These are phyloP conservation scores for Euphorbia lathyris DNA, from an alignment of 345 rosid species.

Conservation along the genomic window DNA sequence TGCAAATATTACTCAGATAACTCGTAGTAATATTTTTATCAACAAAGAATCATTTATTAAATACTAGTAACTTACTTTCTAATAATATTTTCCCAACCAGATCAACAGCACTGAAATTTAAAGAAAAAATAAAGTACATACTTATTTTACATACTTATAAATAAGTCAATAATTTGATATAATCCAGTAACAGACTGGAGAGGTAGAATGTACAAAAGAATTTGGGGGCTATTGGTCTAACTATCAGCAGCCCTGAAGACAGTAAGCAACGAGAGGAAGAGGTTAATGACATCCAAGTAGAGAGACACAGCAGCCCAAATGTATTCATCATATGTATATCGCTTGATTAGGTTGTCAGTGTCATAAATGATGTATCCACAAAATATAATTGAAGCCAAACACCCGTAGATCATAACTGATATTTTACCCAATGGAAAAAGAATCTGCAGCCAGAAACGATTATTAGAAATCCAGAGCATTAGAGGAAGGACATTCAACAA, in stretches of 20 bases:
- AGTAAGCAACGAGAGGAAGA: constrained; percentile 66
- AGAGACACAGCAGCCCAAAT: constrained; percentile 86
- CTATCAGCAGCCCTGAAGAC: constrained; percentile 69
- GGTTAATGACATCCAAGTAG: constrained; percentile 72
- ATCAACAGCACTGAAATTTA: not conserved
- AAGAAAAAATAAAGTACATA: not conserved
- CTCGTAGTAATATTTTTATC: too few species aligned
- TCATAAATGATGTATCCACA: constrained; percentile 81
- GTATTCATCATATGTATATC: constrained; percentile 69
- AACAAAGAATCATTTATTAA: too few species aligned
- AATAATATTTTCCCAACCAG: not conserved
- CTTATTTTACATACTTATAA: not conserved
- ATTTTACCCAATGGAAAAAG: constrained; percentile 71
- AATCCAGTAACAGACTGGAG: not conserved
- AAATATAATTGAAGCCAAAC: constrained; percentile 72
- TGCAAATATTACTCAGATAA: too few species aligned
- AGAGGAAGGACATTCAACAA: not conserved
- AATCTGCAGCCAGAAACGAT: constrained; percentile 48
- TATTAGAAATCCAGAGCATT: too few species aligned
- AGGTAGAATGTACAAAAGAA: not conserved
- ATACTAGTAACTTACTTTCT: not conserved
- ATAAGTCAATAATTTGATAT: not conserved
- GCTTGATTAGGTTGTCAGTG: constrained; percentile 88
- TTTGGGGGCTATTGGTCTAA: not conserved
- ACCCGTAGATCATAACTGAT: constrained; percentile 75